phyloP scores from a whole-genome alignment of 176 grass and related monocot genomes.

The Phoenix roebelenii region DNA sequence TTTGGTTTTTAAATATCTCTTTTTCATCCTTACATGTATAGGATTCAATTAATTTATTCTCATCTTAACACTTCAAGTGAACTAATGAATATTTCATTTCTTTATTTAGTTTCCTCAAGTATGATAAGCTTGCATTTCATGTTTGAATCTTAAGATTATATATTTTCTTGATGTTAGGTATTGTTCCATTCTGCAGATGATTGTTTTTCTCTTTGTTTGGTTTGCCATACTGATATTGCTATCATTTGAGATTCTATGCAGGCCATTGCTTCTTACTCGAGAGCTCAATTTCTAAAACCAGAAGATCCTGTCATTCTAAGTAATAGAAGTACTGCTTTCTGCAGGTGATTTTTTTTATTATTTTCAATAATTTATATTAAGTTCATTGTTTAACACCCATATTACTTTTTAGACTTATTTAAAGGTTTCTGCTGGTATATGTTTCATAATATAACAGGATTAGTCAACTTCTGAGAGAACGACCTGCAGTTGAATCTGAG shows the following conservation, averaged over 20 bases:
- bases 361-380: not conserved
- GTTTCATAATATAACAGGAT: constrained; percentile 41
- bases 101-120: too few species aligned
- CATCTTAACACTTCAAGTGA: too few species aligned
- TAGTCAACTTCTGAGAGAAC: constrained; percentile 61
- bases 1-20: too few species aligned
- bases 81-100: too few species aligned
- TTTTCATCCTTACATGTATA: too few species aligned
- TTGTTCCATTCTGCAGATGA: not conserved
- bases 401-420: constrained; percentile 11
- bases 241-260: constrained; percentile 29
- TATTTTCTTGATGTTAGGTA: not conserved
- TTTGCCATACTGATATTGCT: constrained; percentile 22
- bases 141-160: not conserved
- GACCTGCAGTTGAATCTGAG: constrained; percentile 83
- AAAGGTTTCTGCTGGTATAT: constrained; percentile 15
- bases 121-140: too few species aligned
- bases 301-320: constrained; percentile 69
- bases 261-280: constrained; percentile 80
- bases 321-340: constrained; percentile 86
- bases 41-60: too few species aligned
- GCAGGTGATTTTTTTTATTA: constrained; percentile 39
- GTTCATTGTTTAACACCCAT: constrained; percentile 14
- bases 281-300: constrained; percentile 65
- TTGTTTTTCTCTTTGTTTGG: not conserved